phyloP scores from a whole-genome alignment of 2,329 filamentous ascomycete genomes.

The Westerdykella ornata region DNA sequence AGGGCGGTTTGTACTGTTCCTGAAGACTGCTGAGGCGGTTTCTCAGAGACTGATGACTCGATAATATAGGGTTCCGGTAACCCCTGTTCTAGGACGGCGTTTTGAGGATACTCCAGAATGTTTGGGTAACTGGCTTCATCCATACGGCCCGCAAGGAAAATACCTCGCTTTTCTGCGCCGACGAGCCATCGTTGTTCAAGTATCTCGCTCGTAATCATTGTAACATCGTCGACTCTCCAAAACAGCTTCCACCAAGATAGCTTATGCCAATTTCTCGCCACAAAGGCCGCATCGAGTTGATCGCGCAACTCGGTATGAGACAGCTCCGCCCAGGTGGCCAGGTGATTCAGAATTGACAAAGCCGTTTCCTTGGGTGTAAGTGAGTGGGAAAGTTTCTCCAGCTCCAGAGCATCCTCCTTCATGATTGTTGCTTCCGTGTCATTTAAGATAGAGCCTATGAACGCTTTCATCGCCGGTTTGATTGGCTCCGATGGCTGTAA shows the following conservation, averaged over 20 bases:
- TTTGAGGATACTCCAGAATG: not conserved
- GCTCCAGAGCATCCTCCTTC: constrained; percentile 42
- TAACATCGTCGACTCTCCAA: constrained; percentile 89
- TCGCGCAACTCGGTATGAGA: constrained; percentile 79
- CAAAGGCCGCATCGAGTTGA: constrained; percentile 70
- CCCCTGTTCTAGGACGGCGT: not conserved
- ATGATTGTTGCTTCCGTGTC: constrained; percentile 49
- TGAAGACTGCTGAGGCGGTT: not conserved
- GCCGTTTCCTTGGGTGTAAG: constrained; percentile 41
- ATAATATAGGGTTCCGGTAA: not conserved
- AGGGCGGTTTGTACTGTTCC: constrained; percentile 8
- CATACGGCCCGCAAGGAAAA: constrained; percentile 74
- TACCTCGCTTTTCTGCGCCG: constrained; percentile 69
- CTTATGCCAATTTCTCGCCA: constrained; percentile 68
- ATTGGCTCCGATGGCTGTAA: constrained; percentile 41
- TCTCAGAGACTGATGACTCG: not conserved
- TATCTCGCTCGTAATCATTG: constrained; percentile 73
- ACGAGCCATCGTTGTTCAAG: constrained; percentile 70
- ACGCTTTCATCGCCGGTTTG: constrained; percentile 58
- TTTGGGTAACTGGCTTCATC: constrained; percentile 53
- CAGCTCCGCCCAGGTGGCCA: constrained; percentile 67
- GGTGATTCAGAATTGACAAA: constrained; percentile 50
- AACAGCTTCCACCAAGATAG: constrained; percentile 92
- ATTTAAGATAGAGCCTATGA: constrained; percentile 62
- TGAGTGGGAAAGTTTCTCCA: constrained; percentile 29